A percentile compares a stretch with the other conserved stretches of the same genome.
These are phyloP conservation scores for Vicia villosa DNA, from an alignment of 306 rosid genomes.

Conservation along the genomic window DNA sequence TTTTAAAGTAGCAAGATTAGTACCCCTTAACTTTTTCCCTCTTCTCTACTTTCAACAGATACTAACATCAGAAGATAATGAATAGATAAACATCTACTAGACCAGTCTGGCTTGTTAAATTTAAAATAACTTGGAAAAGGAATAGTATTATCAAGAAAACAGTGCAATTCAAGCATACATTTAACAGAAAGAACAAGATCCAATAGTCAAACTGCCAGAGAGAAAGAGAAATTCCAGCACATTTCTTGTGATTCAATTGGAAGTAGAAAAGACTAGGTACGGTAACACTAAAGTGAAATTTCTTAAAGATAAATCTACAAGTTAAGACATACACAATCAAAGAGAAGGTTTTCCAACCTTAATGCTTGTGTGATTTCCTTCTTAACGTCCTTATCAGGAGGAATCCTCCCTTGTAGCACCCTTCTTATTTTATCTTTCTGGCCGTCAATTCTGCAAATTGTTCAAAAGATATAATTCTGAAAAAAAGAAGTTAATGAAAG, in stretches of 20 bases:
- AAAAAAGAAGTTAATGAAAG: slow-evolving; percentile 21
- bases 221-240: slow-evolving; percentile 3
- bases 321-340: slow-evolving; percentile 3
- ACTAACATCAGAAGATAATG: background rate
- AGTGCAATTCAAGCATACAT: background rate
- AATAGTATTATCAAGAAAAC: background rate
- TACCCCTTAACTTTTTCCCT: background rate
- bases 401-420: slow-evolving; percentile 86
- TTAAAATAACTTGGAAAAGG: slow-evolving; percentile 2
- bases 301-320: slow-evolving; percentile 1
- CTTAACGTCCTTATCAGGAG: slow-evolving; percentile 85
- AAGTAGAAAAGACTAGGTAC: slow-evolving; percentile 4
- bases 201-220: background rate
- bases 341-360: slow-evolving; percentile 58
- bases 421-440: slow-evolving; percentile 76
- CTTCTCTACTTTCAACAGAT: background rate
- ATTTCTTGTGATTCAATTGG: slow-evolving; percentile 13
- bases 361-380: slow-evolving; percentile 67
- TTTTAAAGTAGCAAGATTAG: background rate
- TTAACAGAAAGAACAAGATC: background rate
- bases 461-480: slow-evolving; percentile 33
- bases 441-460: slow-evolving; percentile 67
- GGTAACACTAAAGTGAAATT: slow-evolving; percentile 11
- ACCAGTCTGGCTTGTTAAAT: slow-evolving; percentile 7
- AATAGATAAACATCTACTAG: background rate